phyloP scores from a whole-genome alignment of 2,329 filamentous ascomycete genomes.

The Penicillium sp. region DNA sequence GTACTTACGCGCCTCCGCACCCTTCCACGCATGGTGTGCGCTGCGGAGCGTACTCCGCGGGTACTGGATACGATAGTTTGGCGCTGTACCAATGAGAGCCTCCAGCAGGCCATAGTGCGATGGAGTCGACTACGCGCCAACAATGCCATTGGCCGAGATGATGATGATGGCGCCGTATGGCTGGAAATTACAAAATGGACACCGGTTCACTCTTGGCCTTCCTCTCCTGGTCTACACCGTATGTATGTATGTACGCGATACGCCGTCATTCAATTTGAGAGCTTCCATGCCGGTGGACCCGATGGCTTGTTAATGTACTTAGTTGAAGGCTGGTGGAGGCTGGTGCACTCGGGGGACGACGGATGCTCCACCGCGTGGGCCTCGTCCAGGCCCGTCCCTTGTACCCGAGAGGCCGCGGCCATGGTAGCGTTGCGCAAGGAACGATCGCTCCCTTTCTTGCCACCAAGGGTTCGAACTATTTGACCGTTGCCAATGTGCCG shows the following conservation, averaged over 20 bases:
- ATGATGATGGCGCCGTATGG: background rate
- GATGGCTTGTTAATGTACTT: background rate
- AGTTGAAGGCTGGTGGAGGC: conserved; percentile 6
- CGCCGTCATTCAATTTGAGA: background rate
- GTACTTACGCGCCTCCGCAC: background rate
- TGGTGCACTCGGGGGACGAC: conserved; percentile 21
- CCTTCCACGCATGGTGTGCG: background rate
- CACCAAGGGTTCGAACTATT: conserved; percentile 17
- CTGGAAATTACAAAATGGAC: background rate
- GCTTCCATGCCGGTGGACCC: background rate
- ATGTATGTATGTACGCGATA: no score
- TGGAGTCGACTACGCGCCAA: conserved; percentile 14
- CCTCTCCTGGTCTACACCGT: background rate
- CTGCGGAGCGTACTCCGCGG: conserved; percentile 4
- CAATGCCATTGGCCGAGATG: conserved; percentile 13
- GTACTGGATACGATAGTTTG: background rate
- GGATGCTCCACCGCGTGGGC: conserved; percentile 23
- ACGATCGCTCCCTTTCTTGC: conserved; percentile 9
- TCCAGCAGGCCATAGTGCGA: conserved; percentile 15
- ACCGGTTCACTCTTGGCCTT: background rate
- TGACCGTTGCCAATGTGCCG: conserved; percentile 17
- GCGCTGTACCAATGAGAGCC: background rate
- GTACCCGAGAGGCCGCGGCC: conserved; percentile 11
- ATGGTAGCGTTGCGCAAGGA: conserved; percentile 4
- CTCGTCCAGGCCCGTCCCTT: conserved; percentile 21